Conservation (phyloP, 75 land plant species). For the Chamaecyparis obtusa region DNA sequence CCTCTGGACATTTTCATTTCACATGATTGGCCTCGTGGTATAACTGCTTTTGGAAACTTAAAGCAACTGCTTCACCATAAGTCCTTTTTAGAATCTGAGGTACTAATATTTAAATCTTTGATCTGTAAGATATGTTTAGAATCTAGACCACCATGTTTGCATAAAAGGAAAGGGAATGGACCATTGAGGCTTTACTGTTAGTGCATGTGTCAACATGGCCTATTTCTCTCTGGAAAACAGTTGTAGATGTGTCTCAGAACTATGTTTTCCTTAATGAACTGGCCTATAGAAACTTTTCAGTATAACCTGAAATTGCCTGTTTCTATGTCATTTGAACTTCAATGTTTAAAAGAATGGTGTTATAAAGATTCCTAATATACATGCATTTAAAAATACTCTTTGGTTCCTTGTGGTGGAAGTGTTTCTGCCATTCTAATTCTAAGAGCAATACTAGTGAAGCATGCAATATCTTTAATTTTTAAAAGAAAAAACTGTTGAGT, state of each 20-base stretch:
- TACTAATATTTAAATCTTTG: slow-evolving; percentile 15
- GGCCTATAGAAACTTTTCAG: not conserved
- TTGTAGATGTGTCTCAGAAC: not conserved
- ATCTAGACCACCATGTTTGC: not conserved
- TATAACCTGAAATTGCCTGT: not conserved
- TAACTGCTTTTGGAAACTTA: slow-evolving; percentile 69
- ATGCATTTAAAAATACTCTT: not conserved
- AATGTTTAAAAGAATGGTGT: not conserved
- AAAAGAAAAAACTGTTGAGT: not conserved
- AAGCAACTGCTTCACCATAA: slow-evolving; percentile 57
- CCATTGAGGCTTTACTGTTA: not conserved
- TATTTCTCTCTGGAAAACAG: not conserved
- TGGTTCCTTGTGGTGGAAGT: not conserved
- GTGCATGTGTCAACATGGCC: not conserved
- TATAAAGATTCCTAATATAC: not conserved
- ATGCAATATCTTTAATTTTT: not conserved
- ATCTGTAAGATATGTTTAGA: not conserved
- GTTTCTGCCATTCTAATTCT: not conserved
- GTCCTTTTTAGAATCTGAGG: slow-evolving; percentile 71
- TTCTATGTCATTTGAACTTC: not conserved
- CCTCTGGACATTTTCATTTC: slow-evolving; percentile 86
- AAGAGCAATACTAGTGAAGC: not conserved
- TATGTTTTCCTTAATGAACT: not conserved
- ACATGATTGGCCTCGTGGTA: slow-evolving; percentile 96
- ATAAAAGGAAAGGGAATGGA: not conserved